Base-by-base conservation (phyloP, 805 yeast species). In the Hanseniaspora occidentalis region DNA sequence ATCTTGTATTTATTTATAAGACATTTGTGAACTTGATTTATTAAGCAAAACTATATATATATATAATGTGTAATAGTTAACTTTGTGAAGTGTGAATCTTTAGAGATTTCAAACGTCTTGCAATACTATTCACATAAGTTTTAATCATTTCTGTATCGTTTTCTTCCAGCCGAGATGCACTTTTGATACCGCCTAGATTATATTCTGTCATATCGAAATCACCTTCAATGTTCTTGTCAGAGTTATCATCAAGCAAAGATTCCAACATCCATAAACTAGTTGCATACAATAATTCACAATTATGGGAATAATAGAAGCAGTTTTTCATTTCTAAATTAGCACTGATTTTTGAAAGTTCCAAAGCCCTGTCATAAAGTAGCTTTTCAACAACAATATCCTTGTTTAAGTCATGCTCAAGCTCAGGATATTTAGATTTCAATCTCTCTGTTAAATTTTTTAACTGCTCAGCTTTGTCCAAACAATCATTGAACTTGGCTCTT, bases 241-340 rank as follows among this genome's bases (percentile, higher is more conserved):
- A 33, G 18, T 46, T 46, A n/a, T 62, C 58, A 44, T 81, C 89
- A 40, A 86, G 60, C 21, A 89, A 64, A 1, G 95, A 85, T 54
- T 85, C 94, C 52, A 89, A 65, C 96, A 89, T 85, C 96, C 96
- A 89, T 39, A 89, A 74, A 0, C 96, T 79, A 0, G 95, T 84
- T 3, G 94, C 84, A 57, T 89, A 89, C 7, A 89, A 82, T 43
- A 83, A 61, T 59, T 88, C 96, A 60, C 96, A 88, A 52, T 80
- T 86, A 26, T 53, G 52, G 18, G 54, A 41, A 40, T 50, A 47
- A 11, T 20, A 33, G 10, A 33, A 33, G 41, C 75, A 80, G 35
- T 83, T 83, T 31, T 71, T 73, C 50, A 86, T 67, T 61, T 89
- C 98, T 55, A 80, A 77, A 42, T 82, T 79, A 0, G 97, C 97